Evolutionary conservation across 2,329 filamentous ascomycete genomes (phyloP).

Genomic region (Nemania diffusa): DNA sequence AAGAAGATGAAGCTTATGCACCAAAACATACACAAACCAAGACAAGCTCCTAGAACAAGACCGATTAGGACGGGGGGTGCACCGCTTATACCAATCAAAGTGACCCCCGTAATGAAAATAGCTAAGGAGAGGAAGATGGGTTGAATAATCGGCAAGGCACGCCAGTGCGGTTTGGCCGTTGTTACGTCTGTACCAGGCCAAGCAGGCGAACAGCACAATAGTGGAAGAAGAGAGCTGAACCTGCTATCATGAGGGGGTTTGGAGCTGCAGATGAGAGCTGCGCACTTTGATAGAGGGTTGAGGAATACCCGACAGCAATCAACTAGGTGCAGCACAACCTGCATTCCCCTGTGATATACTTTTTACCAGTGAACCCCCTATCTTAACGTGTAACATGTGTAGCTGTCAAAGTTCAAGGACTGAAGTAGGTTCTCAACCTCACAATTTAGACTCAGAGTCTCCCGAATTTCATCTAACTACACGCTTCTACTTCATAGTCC

Average conservation of each 20-base stretch:
- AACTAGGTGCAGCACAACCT: background rate
- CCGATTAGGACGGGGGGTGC: background rate
- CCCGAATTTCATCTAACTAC: too few relatives aligned
- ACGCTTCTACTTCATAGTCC: too few relatives aligned
- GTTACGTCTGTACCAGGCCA: background rate
- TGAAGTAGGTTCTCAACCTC: too few relatives aligned
- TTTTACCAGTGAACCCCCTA: background rate
- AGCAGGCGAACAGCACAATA: background rate
- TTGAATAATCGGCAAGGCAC: background rate
- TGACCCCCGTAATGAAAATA: background rate
- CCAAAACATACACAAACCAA: background rate
- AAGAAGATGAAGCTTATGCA: conserved; percentile 59
- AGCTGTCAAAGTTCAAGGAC: too few relatives aligned
- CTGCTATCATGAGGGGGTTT: background rate
- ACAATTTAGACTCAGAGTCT: too few relatives aligned
- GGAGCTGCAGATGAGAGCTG: background rate
- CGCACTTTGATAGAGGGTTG: background rate
- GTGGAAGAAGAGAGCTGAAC: background rate
- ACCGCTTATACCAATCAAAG: background rate
- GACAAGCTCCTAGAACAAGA: background rate
- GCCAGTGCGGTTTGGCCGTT: background rate
- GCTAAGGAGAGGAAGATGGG: background rate
- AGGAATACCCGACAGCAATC: background rate
- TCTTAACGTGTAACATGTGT: too few relatives aligned
- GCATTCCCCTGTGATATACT: background rate